Base-by-base conservation (phyloP, 257 asterid species). In the Osmanthus fragrans region DNA sequence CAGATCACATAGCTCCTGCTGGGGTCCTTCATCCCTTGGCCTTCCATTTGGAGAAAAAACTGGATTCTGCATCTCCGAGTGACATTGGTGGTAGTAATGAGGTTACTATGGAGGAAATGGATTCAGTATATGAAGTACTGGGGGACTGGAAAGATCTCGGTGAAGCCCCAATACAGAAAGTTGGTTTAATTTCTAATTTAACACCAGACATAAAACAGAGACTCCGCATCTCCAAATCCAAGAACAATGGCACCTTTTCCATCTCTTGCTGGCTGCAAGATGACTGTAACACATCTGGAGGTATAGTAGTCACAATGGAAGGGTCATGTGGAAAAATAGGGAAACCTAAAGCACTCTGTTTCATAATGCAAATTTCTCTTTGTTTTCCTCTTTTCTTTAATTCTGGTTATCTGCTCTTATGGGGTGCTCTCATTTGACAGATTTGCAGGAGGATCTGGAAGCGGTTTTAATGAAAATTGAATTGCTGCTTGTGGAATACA, bases 21-120 rank as follows among this genome's bases (percentile, higher is more conserved):
- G 99, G 97, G 81, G 89, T 95, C 83, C 94, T 95, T 80, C 99
- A 93, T 82, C 97, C 99, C 65, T 63, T 91, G 83, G 94, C 90
- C 81, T 93, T 89, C 83, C 99, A 91, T 87, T 84, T 95, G 86
- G 98, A 91, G 85, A 85, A 56, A 77, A 95, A 93, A 85, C 70
- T 40, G 71, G 85, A 60, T 40, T 80, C 80, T 64, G 79, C 71
- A 42, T 80, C 92, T 75, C 79, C 77, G 40, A 78, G 54, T 85
- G 86, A 86, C 29, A 27, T 72, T 75, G 86, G 79, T 58, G 77
- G 77, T 77, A 78, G 79, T 79, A 79, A 66, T 74, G 87, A 73
- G 47, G 77, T 65, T 56, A 27, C 70, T 78, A 67, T 65, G 80
- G 88, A 40, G 73, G 94, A 86, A 79, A 39, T 72, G 47, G 84